These are phyloP conservation scores for Cadophora luteo-olivacea DNA, from an alignment of 2,329 filamentous ascomycete species.

Conservation along the genomic window DNA sequence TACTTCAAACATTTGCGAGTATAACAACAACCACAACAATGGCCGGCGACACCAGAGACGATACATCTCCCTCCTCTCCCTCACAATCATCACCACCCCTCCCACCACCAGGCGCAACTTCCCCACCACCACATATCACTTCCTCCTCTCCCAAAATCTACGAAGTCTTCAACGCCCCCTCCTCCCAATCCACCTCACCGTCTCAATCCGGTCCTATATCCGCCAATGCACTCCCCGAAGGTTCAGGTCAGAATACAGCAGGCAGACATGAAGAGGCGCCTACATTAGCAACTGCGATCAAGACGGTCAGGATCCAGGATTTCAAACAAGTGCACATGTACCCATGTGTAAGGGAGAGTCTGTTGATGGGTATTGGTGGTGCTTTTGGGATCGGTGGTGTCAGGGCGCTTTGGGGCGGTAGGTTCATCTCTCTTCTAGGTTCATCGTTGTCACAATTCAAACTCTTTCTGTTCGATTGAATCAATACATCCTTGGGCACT, in stretches of 20 bases:
- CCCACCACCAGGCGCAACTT: slow-evolving; percentile 47
- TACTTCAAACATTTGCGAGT: no score
- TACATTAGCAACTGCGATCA: slow-evolving; percentile 67
- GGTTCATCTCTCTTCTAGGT: slow-evolving; percentile 26
- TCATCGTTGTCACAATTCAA: not conserved
- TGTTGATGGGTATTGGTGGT: slow-evolving; percentile 81
- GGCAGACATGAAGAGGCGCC: slow-evolving; percentile 42
- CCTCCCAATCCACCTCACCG: not conserved
- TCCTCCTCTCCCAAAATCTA: slow-evolving; percentile 46
- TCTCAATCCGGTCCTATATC: slow-evolving; percentile 24
- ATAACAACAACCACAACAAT: slow-evolving; percentile 35
- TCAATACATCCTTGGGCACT: not conserved
- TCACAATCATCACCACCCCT: slow-evolving; percentile 33
- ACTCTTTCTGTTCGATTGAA: no score
- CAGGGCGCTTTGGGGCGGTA: slow-evolving; percentile 78
- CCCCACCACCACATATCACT: slow-evolving; percentile 46
- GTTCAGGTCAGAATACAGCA: slow-evolving; percentile 45
- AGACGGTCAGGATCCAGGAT: slow-evolving; percentile 71
- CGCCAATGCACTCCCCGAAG: slow-evolving; percentile 44
- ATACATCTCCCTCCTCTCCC: slow-evolving; percentile 35
- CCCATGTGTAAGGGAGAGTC: slow-evolving; percentile 83
- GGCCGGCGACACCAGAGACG: slow-evolving; percentile 47
- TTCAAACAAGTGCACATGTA: slow-evolving; percentile 76
- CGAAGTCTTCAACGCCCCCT: slow-evolving; percentile 47
- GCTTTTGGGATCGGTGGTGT: slow-evolving; percentile 79